Conservation (phyloP, 2,329 filamentous ascomycete genomes). For the Pyrenophora graminea region DNA sequence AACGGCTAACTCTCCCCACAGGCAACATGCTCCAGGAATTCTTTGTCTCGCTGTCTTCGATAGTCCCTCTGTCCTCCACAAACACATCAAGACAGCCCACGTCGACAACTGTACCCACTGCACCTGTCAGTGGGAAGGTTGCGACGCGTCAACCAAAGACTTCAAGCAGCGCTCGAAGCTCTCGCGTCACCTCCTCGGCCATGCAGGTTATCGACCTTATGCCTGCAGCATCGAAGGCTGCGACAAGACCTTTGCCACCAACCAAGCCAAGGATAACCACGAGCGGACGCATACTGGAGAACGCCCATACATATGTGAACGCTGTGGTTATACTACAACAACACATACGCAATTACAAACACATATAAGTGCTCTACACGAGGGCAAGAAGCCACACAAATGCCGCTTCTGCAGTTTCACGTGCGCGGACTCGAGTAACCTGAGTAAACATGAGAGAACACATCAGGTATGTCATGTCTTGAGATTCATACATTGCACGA, state of each 20-base stretch:
- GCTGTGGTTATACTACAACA: slow-evolving; percentile 45
- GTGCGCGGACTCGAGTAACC: slow-evolving; percentile 44
- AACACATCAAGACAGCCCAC: slow-evolving; percentile 43
- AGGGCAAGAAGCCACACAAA: slow-evolving; percentile 44
- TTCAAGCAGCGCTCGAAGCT: slow-evolving; percentile 49
- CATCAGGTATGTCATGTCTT: slow-evolving; percentile 33
- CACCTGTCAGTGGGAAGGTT: slow-evolving; percentile 45
- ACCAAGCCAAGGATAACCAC: slow-evolving; percentile 49
- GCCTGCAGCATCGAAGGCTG: slow-evolving; percentile 42
- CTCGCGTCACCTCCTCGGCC: slow-evolving; percentile 43
- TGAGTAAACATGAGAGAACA: slow-evolving; percentile 46
- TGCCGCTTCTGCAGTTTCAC: slow-evolving; percentile 47
- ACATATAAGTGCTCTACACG: slow-evolving; percentile 44
- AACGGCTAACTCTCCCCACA: neutral
- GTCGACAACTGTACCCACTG: slow-evolving; percentile 42
- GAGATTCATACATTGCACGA: no score
- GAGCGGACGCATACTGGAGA: slow-evolving; percentile 46
- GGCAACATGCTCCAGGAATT: slow-evolving; percentile 32
- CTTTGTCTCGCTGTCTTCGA: slow-evolving; percentile 38
- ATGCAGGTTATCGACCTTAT: slow-evolving; percentile 45
- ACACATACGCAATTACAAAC: slow-evolving; percentile 48
- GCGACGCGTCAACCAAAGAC: slow-evolving; percentile 41
- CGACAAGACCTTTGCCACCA: slow-evolving; percentile 46
- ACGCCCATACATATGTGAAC: slow-evolving; percentile 43
- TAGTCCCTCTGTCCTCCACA: slow-evolving; percentile 37